Percentiles rank a stretch among this genome's conserved stretches.
These are phyloP conservation scores for Dactylellina drechsleri DNA, from an alignment of 2,329 filamentous ascomycete genomes.

Conservation along the genomic window DNA sequence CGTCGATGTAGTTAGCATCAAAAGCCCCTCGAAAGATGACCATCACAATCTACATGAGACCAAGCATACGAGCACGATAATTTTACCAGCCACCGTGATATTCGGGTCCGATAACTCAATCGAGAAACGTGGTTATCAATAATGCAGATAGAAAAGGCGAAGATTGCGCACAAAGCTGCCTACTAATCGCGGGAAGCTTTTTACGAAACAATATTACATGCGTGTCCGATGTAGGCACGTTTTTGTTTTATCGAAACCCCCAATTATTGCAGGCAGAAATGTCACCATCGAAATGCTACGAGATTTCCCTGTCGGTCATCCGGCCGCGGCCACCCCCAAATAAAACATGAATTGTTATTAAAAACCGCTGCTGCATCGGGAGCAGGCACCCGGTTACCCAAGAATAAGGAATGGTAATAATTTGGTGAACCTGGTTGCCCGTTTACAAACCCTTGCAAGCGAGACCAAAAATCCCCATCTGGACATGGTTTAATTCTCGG, in stretches of 20 bases:
- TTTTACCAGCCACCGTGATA: conserved; percentile 42
- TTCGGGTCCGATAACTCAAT: conserved; percentile 51
- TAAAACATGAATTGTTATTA: conserved; percentile 38
- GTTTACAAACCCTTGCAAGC: conserved; percentile 52
- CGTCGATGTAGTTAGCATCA: conserved; percentile 24
- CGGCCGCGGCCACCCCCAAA: conserved; percentile 37
- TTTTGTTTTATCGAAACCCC: conserved; percentile 5
- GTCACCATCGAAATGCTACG: conserved; percentile 26
- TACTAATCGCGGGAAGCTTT: conserved; percentile 36
- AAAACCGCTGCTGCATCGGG: conserved; percentile 49
- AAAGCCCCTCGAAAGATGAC: conserved; percentile 12
- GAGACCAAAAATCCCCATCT: conserved; percentile 54
- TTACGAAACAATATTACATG: conserved; percentile 49
- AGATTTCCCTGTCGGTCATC: conserved; percentile 19
- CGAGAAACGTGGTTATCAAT: conserved; percentile 40
- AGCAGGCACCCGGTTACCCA: conserved; percentile 48
- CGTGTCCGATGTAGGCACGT: conserved; percentile 30
- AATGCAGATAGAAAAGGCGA: conserved; percentile 41
- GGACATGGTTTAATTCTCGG: conserved; percentile 52
- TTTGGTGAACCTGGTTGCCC: conserved; percentile 52
- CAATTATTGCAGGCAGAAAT: conserved; percentile 39
- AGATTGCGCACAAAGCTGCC: conserved; percentile 46
- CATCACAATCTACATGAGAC: too few relatives aligned
- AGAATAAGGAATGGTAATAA: conserved; percentile 47
- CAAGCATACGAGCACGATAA: too few relatives aligned